Evolutionary conservation across 495 filamentous ascomycete species (phyloP).

Genomic region (Cetradonia linearis): DNA sequence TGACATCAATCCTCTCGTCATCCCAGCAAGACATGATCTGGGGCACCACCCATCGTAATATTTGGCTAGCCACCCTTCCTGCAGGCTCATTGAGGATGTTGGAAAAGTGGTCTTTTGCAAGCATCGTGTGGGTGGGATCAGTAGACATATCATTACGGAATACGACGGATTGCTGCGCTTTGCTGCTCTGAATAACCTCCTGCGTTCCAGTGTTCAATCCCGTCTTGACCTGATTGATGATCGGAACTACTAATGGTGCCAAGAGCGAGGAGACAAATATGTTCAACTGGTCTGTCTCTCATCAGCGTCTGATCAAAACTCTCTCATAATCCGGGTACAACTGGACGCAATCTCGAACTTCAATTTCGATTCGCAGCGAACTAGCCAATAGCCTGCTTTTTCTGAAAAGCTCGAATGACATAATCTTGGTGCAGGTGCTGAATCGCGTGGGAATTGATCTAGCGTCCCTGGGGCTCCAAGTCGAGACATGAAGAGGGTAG

Average conservation of each 20-base stretch:
- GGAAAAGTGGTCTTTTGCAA: slow-evolving; percentile 87
- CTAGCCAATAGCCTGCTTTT: neutral
- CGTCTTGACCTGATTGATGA: slow-evolving; percentile 73
- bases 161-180: slow-evolving; percentile 70
- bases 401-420: neutral
- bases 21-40: slow-evolving; percentile 82
- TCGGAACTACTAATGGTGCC: slow-evolving; percentile 74
- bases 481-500: neutral
- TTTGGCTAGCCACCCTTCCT: slow-evolving; percentile 65
- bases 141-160: slow-evolving; percentile 65
- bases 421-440: neutral
- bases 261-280: slow-evolving; percentile 79
- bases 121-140: slow-evolving; percentile 91
- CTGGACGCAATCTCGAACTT: neutral
- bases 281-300: slow-evolving; percentile 43
- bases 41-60: slow-evolving; percentile 73
- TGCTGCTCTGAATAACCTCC: slow-evolving; percentile 72
- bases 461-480: neutral
- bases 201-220: slow-evolving; percentile 76
- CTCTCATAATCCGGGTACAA: neutral
- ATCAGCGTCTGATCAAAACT: slow-evolving; percentile 1
- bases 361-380: neutral
- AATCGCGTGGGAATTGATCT: neutral
- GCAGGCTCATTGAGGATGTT: slow-evolving; percentile 83
- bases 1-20: slow-evolving; percentile 55